Conservation (phyloP, 148 eudicot genomes). For the Nepenthes gracilis region DNA sequence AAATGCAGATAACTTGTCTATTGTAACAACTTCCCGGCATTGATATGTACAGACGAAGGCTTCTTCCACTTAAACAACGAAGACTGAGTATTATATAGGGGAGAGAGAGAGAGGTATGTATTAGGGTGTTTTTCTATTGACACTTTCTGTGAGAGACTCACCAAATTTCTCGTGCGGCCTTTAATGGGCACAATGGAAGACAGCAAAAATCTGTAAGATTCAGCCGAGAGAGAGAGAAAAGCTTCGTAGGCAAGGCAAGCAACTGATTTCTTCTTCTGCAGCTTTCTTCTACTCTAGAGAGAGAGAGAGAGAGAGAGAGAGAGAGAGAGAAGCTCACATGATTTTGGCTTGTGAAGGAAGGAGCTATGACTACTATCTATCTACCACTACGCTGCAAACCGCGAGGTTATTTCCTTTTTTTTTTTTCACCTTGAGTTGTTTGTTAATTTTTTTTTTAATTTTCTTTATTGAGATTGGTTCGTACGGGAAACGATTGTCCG, state of each 20-base stretch:
- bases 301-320: neutral
- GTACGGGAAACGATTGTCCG: constrained; percentile 77
- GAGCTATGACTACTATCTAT: constrained; percentile 1
- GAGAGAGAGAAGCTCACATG: neutral
- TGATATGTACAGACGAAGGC: neutral
- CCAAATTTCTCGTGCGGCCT: constrained; percentile 23
- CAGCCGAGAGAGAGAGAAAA: constrained; percentile 7
- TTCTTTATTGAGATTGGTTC: constrained; percentile 14
- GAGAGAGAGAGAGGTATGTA: constrained; percentile 3
- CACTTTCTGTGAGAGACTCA: constrained; percentile 7
- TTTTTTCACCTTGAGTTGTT: neutral
- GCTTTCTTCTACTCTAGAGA: constrained; percentile 1
- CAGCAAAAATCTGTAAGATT: constrained; percentile 2
- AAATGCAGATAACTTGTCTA: no score
- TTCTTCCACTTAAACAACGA: neutral
- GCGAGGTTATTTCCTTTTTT: neutral
- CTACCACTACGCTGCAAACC: neutral
- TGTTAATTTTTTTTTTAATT: neutral
- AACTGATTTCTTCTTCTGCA: constrained; percentile 8
- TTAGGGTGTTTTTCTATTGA: constrained; percentile 5
- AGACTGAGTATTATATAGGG: constrained; percentile 1
- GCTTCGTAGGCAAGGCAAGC: constrained; percentile 3
- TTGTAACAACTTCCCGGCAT: neutral
- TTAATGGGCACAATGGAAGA: constrained; percentile 8
- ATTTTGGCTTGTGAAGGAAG: constrained; percentile 4